These are phyloP conservation scores for Phyllosticta paracitricarpa DNA, from an alignment of 2,329 filamentous ascomycete genomes.

Conservation along the genomic window DNA sequence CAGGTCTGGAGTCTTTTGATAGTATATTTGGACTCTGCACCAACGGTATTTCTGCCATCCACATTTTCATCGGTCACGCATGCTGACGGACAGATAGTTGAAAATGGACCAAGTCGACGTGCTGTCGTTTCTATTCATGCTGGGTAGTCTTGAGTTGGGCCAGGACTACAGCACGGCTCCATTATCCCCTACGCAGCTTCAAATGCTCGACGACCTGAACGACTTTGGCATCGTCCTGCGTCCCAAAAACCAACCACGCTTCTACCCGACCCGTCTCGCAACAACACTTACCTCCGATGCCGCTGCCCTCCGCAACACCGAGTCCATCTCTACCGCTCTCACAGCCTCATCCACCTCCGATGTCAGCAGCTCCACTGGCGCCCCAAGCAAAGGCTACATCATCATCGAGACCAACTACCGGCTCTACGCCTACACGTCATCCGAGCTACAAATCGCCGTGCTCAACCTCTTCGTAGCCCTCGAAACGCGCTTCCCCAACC, in stretches of 20 bases:
- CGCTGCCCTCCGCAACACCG: constrained; percentile 59
- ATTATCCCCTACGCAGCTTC: constrained; percentile 68
- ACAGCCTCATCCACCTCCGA: constrained; percentile 40
- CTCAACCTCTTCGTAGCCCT: constrained; percentile 82
- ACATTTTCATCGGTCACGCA: neutral
- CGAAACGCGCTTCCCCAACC: constrained; percentile 83
- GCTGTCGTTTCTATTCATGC: constrained; percentile 89
- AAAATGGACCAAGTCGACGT: constrained; percentile 86
- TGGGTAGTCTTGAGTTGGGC: constrained; percentile 86
- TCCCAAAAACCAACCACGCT: constrained; percentile 36
- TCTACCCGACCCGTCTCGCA: constrained; percentile 87
- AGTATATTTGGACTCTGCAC: constrained; percentile 77
- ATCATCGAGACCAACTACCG: constrained; percentile 98
- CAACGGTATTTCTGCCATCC: neutral
- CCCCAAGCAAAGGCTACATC: constrained; percentile 62
- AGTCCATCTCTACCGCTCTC: constrained; percentile 58
- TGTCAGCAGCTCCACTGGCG: constrained; percentile 39
- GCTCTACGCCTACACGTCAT: constrained; percentile 92
- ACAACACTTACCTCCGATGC: constrained; percentile 81
- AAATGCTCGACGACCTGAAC: constrained; percentile 82
- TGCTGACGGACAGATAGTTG: constrained; percentile 30
- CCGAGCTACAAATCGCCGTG: constrained; percentile 87
- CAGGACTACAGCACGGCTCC: constrained; percentile 81
- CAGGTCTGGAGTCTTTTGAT: constrained; percentile 95
- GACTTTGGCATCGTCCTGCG: constrained; percentile 89